phyloP scores from a whole-genome alignment of 2,329 filamentous ascomycete genomes.

The Penicillium sp. region DNA sequence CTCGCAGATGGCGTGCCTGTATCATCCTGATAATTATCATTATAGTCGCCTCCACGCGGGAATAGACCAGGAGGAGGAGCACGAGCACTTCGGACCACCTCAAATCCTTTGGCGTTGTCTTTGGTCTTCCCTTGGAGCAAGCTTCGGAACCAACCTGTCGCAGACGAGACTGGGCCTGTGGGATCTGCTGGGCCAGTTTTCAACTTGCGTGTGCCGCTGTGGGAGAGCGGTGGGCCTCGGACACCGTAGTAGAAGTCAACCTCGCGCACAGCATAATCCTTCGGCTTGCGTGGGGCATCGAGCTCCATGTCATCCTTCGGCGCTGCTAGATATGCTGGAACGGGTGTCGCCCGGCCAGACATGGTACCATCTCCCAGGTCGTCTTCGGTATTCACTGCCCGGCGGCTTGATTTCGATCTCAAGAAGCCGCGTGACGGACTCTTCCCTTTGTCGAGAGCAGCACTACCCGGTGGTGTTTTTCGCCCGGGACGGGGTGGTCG shows the following conservation, averaged over 20 bases:
- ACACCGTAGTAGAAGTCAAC: constrained; percentile 97
- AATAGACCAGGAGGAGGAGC: constrained; percentile 73
- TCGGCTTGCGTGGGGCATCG: constrained; percentile 50
- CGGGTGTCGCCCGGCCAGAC: constrained; percentile 49
- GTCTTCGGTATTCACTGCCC: constrained; percentile 34
- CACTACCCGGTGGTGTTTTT: constrained; percentile 57
- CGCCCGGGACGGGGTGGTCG: constrained; percentile 73
- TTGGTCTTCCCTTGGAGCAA: constrained; percentile 82
- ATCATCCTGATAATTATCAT: constrained; percentile 63
- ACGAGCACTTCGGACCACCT: constrained; percentile 86
- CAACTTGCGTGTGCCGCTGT: constrained; percentile 75
- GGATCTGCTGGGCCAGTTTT: constrained; percentile 95
- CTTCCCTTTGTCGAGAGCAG: constrained; percentile 44
- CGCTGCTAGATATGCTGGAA: constrained; percentile 53
- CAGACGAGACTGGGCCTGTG: constrained; percentile 83
- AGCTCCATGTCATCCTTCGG: constrained; percentile 55
- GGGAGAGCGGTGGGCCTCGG: constrained; percentile 80
- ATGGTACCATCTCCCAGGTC: constrained; percentile 39
- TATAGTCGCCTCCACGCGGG: constrained; percentile 55
- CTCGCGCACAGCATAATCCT: constrained; percentile 90
- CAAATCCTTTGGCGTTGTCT: constrained; percentile 93
- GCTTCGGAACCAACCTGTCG: constrained; percentile 81
- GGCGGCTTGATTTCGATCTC: constrained; percentile 28
- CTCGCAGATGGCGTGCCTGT: constrained; percentile 32
- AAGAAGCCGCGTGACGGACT: constrained; percentile 44